Percentiles rank a stretch among this genome's conserved stretches.
Evolutionary conservation across 2,329 filamentous ascomycete species (phyloP).

Genomic region (Aspergillus clavatus): DNA sequence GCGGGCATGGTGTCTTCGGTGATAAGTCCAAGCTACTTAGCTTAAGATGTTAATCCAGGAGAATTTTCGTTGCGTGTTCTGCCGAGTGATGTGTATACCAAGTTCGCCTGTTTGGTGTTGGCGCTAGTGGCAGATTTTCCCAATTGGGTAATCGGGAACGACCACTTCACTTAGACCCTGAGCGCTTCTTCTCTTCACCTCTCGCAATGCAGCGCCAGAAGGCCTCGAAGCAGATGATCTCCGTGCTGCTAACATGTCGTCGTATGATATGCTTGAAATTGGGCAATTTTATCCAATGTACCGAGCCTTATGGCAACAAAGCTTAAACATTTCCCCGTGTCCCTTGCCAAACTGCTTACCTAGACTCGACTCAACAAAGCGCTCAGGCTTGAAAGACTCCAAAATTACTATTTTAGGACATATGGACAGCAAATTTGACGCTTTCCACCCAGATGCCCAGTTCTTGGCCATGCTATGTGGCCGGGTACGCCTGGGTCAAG

Average conservation of each 20-base stretch:
- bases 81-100: not conserved
- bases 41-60: not conserved
- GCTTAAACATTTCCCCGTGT: not conserved
- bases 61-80: not conserved
- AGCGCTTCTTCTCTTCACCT: not conserved
- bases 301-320: not conserved
- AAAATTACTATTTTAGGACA: not conserved
- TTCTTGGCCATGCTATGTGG: not conserved
- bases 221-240: not conserved
- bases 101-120: not conserved
- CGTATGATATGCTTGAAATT: not conserved
- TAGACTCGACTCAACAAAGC: not conserved
- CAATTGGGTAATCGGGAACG: conserved; percentile 6
- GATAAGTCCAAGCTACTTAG: not conserved
- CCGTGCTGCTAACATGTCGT: not conserved
- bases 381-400: not conserved
- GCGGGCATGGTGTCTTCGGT: not conserved
- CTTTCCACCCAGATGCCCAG: not conserved
- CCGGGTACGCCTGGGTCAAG: not conserved
- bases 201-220: not conserved
- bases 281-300: not conserved
- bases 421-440: not conserved
- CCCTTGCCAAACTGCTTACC: not conserved
- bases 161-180: not conserved
- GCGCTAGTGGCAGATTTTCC: conserved; percentile 1